These are phyloP conservation scores for Leucoagaricus sp. DNA, from an alignment of 1,284 basidiomycete species.

Conservation along the genomic window DNA sequence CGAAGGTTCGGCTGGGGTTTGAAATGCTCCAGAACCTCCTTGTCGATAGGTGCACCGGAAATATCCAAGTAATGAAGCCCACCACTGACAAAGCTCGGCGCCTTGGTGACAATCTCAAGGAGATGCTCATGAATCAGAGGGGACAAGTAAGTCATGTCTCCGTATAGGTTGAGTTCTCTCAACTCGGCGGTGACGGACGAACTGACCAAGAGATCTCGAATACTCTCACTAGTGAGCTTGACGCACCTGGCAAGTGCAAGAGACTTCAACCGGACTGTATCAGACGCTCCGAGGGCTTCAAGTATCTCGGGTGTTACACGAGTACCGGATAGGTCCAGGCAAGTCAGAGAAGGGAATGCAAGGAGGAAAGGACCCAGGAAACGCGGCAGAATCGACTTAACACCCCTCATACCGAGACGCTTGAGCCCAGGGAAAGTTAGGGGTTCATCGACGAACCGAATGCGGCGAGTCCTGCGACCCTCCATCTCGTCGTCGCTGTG, in stretches of 20 bases:
- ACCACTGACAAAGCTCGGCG: conserved; percentile 83
- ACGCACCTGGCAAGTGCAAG: conserved; percentile 90
- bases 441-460: conserved; percentile 42
- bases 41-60: conserved; percentile 78
- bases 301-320: conserved; percentile 82
- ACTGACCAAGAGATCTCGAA: conserved; percentile 75
- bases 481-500: conserved; percentile 49
- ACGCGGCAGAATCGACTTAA: conserved; percentile 72
- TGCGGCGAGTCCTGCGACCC: conserved; percentile 30
- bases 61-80: conserved; percentile 87
- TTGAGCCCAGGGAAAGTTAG: conserved; percentile 75
- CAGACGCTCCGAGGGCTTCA: conserved; percentile 60
- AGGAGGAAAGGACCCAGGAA: conserved; percentile 82
- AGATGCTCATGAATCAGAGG: conserved; percentile 76
- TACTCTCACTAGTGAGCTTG: conserved; percentile 77
- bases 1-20: conserved; percentile 77
- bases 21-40: conserved; percentile 58
- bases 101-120: conserved; percentile 64
- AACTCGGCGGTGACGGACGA: conserved; percentile 68
- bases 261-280: conserved; percentile 70
- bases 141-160: conserved; percentile 86
- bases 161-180: conserved; percentile 85
- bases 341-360: conserved; percentile 85
- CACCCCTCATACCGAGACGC: conserved; percentile 85
- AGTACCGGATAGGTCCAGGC: conserved; percentile 89